Evolutionary conservation across 768 basidiomycete species (phyloP), one percentile per base, ranked within the genome.

Genomic region (Austroboletus eburneus): DNA sequence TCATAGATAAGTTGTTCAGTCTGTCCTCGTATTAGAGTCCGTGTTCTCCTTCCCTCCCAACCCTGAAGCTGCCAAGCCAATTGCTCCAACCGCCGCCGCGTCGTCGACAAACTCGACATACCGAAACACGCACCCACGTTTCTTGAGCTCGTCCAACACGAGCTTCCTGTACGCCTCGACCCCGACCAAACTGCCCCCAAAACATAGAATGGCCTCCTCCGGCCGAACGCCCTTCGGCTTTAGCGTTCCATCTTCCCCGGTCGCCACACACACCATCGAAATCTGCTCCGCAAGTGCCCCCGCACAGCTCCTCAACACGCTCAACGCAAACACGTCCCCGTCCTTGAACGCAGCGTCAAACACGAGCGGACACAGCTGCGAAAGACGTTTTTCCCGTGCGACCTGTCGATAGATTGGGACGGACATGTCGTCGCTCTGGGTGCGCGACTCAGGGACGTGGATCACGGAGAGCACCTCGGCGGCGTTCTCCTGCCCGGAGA

Each of bases 141-240:
- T 59, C 43, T 63, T 71, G 20, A 91, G 74, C 22, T 76, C 75
- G 10, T 78, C 80, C 38, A 87, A 55, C 9, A 80, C 57, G 25
- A 78, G 49, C 21, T 75, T 65, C 43, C 83, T 69, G 51, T 91
- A 91, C 30, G 57, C 66, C 43, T 76, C 72, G 2, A 87, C 64
- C 3, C 85, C 81, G 4, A 80, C 80, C 51, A 91, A 63, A 17
- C 85, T 87, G n/a, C 89, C 89, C 9, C 89, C 89, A 46, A 91
- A 82, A 49, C 81, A 88, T 16, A 91, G 57, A 3, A 90, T 75
- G 27, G 79, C 72, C 2, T 81, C 73, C 32, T 68, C 61, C 0
- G 87, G 77, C 35, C 70, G 70, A 41, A 86, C 74, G 0, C 69
- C 59, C 9, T 60, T 69, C 3, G 69, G 66, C 12, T 57, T 57